Evolutionary conservation across 2,329 filamentous ascomycete species (phyloP).

Genomic region (Aspergillus tamarii): DNA sequence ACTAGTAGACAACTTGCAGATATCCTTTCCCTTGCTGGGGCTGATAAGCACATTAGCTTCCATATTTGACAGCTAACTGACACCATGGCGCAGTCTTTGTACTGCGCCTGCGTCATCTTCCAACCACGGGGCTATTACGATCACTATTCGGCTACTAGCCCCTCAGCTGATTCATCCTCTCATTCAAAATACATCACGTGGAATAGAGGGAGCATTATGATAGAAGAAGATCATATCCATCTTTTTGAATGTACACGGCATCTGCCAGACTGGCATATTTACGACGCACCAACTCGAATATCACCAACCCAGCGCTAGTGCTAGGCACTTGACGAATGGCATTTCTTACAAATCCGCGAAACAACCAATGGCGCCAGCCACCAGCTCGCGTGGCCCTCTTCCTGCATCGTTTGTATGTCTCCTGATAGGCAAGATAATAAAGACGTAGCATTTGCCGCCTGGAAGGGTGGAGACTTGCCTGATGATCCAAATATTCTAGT

Average conservation of each 20-base stretch:
- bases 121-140: background rate
- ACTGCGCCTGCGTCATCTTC: background rate
- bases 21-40: background rate
- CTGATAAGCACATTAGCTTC: background rate
- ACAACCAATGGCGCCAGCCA: conserved; percentile 61
- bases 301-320: conserved; percentile 65
- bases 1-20: too few species aligned
- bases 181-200: background rate
- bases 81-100: background rate
- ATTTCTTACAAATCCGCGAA: conserved; percentile 58
- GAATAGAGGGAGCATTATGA: conserved; percentile 35
- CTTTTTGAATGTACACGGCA: conserved; percentile 58
- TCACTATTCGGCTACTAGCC: background rate
- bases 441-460: conserved; percentile 52
- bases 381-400: conserved; percentile 55
- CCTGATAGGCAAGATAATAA: conserved; percentile 64
- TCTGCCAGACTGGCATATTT: conserved; percentile 62
- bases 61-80: background rate
- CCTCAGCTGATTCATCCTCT: background rate
- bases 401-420: conserved; percentile 60
- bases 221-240: conserved; percentile 65
- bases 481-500: conserved; percentile 62
- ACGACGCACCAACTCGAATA: conserved; percentile 65
- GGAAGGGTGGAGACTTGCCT: conserved; percentile 48
- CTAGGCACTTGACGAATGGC: conserved; percentile 65